Base-by-base conservation (phyloP, 371 early-diverging fungal genomes). In the Conidiobolus incongruus region DNA sequence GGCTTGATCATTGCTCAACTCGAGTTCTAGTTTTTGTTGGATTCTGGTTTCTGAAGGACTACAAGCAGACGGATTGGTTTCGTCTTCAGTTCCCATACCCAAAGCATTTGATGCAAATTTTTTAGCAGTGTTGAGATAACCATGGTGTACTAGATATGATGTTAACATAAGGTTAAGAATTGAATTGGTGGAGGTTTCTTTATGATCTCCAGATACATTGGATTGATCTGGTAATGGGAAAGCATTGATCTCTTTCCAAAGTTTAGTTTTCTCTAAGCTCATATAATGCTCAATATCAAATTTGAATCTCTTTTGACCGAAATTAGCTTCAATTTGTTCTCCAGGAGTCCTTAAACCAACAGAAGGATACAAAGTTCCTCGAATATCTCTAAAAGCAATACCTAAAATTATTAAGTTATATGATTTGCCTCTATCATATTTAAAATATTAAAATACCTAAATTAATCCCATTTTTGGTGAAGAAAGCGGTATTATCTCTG, bases 291-390 rank as follows among this genome's bases (percentile, higher is more conserved):
- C 71, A 52, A 94, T 91, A 53, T 87, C 86, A 59, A 77, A 96
- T 23, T 61, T 52, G 61, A 96, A 96, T 12, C 70, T 63, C 30
- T 48, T 47, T 28, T 74, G 68, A 1, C 97, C 97, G 72, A 96
- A 96, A 59, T 94, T 96, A 10, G 73, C 81, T 44, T 71, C 68
- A 12, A 90, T 61, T 29, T 70, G 55, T 60, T 94, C 97, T 11
- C 82, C 83, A 1, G 68, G 68, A 6, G 95, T 91, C 30, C 91
- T 63, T 55, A 93, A 61, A 11, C 95, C 97, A 43, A 96, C 72
- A 10, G 73, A 70, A 1, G 95, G 91, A 50, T 67, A 93, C 10
- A 86, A 48, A n/a, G 58, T 45, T 0, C 58, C 56, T 22, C 63
- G 63, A 13, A 69, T 53, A 28, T 62, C 56, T n/a, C 56, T 51